Base-by-base conservation (phyloP, 2,329 filamentous ascomycete species). In the Verticillium dahliae region DNA sequence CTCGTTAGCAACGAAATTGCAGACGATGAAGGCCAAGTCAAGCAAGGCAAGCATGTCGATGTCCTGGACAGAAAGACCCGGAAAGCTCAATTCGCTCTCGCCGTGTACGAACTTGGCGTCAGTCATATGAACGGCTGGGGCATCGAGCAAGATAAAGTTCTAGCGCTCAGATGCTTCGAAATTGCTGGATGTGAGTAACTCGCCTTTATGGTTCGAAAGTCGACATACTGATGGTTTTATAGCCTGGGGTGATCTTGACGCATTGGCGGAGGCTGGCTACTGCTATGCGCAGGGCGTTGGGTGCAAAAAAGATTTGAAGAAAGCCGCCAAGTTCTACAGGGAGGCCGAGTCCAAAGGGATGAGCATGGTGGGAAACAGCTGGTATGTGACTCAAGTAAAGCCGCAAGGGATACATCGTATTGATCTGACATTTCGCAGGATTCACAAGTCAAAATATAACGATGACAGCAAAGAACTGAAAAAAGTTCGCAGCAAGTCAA, bases 81-180 rank as follows among this genome's bases (percentile, higher is more conserved):
- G 65, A 92, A 92, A 70, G 93, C 93, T 11, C 94, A 98, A 70
- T 97, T 98, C 73, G 95, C 94, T 0, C 81, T 98, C 55, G 95
- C 92, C 69, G 93, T 98, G 60, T 99, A 99, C 69, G 95, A 99
- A 76, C 82, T 99, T 31, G 95, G 95, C 3, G 92, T 97, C 33
- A 96, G 92, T 72, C 94, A 98, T 72, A 92, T 97, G 86, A 97
- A 99, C 69, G 95, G 95, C 5, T 99, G 95, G 95, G 95, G 95
- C 15, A 96, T 96, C 45, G 87, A 94, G 68, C 92, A 96, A 75
- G 95, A 99, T 72, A 96, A 95, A 73, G 78, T 85, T 5, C 82
- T 98, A 62, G 95, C 92, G 0, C 76, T 99, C 69, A 85, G 92
- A 60, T 99, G 95, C 73, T 99, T 97, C 72, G 95, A 99, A 74